Conservation (phyloP, 2,329 filamentous ascomycete species). For the Pochonia chlamydosporia region DNA sequence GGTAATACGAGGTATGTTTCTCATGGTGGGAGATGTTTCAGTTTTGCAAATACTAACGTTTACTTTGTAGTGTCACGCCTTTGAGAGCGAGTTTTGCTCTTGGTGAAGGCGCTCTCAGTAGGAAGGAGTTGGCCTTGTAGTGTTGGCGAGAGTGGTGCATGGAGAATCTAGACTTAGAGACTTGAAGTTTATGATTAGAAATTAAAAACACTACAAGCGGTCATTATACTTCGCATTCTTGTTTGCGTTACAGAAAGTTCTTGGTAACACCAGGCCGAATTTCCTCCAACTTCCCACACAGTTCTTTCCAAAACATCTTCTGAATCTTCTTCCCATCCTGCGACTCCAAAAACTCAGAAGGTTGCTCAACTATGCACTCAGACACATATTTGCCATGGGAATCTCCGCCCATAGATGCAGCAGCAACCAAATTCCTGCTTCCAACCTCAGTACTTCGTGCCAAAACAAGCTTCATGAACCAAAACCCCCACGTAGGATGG, state of each 20-base stretch:
- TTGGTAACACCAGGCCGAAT: constrained; percentile 34
- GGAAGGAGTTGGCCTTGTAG: constrained; percentile 69
- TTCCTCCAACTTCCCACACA: constrained; percentile 32
- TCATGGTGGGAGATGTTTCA: background rate
- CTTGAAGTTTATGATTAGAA: too few relatives aligned
- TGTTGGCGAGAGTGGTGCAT: too few relatives aligned
- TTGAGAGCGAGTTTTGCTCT: constrained; percentile 91
- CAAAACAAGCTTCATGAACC: constrained; percentile 24
- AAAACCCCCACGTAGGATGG: constrained; percentile 4
- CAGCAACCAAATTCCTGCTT: constrained; percentile 35
- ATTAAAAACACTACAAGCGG: too few relatives aligned
- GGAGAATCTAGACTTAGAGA: too few relatives aligned
- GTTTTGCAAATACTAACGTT: constrained; percentile 1
- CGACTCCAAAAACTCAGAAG: constrained; percentile 31
- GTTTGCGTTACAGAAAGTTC: too few relatives aligned
- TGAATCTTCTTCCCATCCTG: constrained; percentile 30
- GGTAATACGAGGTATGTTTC: constrained; percentile 69
- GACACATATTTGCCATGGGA: constrained; percentile 41
- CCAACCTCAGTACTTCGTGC: constrained; percentile 42
- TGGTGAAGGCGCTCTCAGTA: constrained; percentile 52
- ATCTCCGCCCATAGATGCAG: constrained; percentile 29
- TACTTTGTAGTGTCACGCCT: constrained; percentile 67
- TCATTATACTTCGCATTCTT: too few relatives aligned
- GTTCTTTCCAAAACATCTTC: constrained; percentile 36
- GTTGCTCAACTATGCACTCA: constrained; percentile 21